Conservation (phyloP, 805 yeast genomes). For the Candida sphagnicola region DNA sequence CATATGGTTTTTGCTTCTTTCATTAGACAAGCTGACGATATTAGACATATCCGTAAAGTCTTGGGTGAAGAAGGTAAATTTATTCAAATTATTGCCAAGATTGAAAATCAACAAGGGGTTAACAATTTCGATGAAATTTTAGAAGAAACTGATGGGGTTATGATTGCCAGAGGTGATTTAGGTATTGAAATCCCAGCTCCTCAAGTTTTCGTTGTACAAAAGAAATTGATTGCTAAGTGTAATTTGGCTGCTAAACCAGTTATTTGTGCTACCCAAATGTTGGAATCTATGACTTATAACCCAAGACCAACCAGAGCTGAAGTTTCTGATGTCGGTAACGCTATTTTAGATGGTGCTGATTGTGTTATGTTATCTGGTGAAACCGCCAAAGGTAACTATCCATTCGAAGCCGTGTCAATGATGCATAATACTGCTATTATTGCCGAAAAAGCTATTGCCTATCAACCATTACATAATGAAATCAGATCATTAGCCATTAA, state of each 20-base stretch:
- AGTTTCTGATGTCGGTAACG: slow-evolving; percentile 98
- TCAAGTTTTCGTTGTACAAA: slow-evolving; percentile 96
- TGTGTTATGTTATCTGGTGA: slow-evolving; percentile 99
- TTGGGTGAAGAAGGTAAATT: slow-evolving; percentile 96
- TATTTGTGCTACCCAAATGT: slow-evolving; percentile 99
- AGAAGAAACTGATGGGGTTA: slow-evolving; percentile 94
- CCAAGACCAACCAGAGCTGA: slow-evolving; percentile 99
- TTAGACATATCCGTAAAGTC: slow-evolving; percentile 84
- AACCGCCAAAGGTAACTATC: slow-evolving; percentile 99
- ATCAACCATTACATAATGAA: slow-evolving; percentile 80
- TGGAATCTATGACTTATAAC: slow-evolving; percentile 98
- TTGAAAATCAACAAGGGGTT: slow-evolving; percentile 99
- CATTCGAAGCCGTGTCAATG: slow-evolving; percentile 95
- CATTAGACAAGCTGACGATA: slow-evolving; percentile 92
- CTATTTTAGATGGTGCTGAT: slow-evolving; percentile 98
- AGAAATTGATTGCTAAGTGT: slow-evolving; percentile 98
- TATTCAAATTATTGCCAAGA: slow-evolving; percentile 94
- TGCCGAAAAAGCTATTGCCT: slow-evolving; percentile 96
- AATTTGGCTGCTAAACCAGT: slow-evolving; percentile 99
- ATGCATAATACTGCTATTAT: slow-evolving; percentile 97
- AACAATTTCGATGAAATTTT: slow-evolving; percentile 98
- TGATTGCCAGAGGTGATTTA: slow-evolving; percentile 99
- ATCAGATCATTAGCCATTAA: slow-evolving; percentile 77
- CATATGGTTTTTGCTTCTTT: slow-evolving; percentile 99
- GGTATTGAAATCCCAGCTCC: slow-evolving; percentile 99